Evolutionary conservation across 2,329 filamentous ascomycete species (phyloP).

Genomic region (Alternaria postmessia): DNA sequence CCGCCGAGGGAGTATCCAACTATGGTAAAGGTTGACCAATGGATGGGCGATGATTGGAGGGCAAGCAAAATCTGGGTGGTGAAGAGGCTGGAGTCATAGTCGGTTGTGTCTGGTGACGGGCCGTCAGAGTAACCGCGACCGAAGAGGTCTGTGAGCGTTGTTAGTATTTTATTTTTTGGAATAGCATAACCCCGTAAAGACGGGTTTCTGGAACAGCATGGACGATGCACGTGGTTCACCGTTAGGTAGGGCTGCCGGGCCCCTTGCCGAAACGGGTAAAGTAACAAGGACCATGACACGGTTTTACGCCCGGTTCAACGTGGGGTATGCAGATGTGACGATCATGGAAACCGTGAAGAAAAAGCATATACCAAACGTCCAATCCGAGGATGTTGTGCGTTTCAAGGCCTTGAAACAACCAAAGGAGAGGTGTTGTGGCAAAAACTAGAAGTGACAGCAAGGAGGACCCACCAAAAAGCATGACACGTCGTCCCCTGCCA

Average conservation of each 20-base stretch:
- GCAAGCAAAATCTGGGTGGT: slow-evolving; percentile 75
- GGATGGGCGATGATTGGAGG: slow-evolving; percentile 72
- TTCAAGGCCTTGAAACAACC: slow-evolving; percentile 2
- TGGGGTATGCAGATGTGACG: slow-evolving; percentile 9
- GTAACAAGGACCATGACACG: slow-evolving; percentile 3
- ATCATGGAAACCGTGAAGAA: neutral
- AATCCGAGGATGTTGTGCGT: neutral
- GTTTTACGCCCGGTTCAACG: slow-evolving; percentile 8
- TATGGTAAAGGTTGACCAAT: slow-evolving; percentile 67
- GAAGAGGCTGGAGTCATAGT: slow-evolving; percentile 78
- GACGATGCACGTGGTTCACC: slow-evolving; percentile 16
- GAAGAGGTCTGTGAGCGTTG: slow-evolving; percentile 65
- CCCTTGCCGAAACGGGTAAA: slow-evolving; percentile 14
- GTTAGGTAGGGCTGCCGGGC: slow-evolving; percentile 17
- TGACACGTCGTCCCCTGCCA: slow-evolving; percentile 73
- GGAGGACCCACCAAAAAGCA: slow-evolving; percentile 70
- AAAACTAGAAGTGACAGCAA: slow-evolving; percentile 12
- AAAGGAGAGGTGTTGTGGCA: neutral
- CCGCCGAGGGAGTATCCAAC: slow-evolving; percentile 84
- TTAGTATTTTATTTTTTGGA: slow-evolving; percentile 10
- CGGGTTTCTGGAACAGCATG: slow-evolving; percentile 1
- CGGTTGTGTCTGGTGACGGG: slow-evolving; percentile 65
- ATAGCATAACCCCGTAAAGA: neutral
- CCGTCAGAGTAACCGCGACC: slow-evolving; percentile 80
- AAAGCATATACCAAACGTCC: neutral